phyloP scores from a whole-genome alignment of 2,329 filamentous ascomycete genomes.

The Aspergillus alliaceus region DNA sequence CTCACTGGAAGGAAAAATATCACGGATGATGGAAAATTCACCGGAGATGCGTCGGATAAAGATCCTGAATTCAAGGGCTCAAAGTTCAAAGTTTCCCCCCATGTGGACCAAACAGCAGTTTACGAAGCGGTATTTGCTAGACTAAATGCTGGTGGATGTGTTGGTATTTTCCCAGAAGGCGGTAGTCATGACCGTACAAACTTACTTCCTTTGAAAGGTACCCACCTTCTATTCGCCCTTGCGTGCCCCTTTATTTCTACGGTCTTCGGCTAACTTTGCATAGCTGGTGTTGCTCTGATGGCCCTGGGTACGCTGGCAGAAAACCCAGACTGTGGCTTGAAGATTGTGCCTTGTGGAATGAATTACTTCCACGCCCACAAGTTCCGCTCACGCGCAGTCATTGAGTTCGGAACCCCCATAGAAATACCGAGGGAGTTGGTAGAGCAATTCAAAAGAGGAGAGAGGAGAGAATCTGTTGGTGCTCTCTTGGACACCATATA shows the following conservation, averaged over 20 bases:
- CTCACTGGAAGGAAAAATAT: constrained; percentile 78
- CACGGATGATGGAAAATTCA: constrained; percentile 64
- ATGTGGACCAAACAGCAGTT: constrained; percentile 90
- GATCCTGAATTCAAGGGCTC: constrained; percentile 69
- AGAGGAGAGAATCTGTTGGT: constrained; percentile 83
- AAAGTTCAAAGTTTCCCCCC: constrained; percentile 83
- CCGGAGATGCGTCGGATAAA: constrained; percentile 53
- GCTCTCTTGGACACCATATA: constrained; percentile 84
- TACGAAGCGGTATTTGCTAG: constrained; percentile 91
- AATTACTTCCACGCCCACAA: constrained; percentile 99
- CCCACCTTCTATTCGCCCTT: not conserved
- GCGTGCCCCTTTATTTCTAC: not conserved
- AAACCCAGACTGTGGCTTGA: constrained; percentile 81
- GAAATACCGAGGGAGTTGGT: constrained; percentile 81
- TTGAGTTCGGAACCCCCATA: constrained; percentile 90
- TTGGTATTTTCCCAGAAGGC: constrained; percentile 96
- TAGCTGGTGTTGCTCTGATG: constrained; percentile 95
- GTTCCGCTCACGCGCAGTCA: constrained; percentile 90
- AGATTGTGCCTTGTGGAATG: constrained; percentile 96
- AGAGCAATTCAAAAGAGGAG: constrained; percentile 77
- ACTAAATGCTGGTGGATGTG: constrained; percentile 78
- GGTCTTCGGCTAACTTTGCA: not conserved
- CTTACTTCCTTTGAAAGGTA: constrained; percentile 80
- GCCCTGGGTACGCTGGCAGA: constrained; percentile 85
- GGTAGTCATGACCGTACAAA: constrained; percentile 94